A percentile compares a stretch with the other conserved stretches of the same genome.
Conservation (phyloP, 768 basidiomycete species). For the Rhizopogon roseolus region DNA sequence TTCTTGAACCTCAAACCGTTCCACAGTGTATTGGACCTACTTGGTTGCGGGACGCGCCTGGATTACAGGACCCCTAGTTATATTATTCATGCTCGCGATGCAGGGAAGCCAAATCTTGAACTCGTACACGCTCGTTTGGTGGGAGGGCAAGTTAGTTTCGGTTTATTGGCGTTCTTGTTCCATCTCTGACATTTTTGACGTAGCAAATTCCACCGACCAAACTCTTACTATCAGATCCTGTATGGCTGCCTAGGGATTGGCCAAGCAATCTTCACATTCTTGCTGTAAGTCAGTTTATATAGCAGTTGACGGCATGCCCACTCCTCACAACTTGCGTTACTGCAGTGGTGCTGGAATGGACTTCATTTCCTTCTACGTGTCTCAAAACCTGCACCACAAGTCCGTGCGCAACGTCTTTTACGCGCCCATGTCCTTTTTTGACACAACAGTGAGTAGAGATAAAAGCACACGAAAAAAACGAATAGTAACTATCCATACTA, state of each 20-base stretch:
- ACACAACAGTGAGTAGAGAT: slow-evolving; percentile 46
- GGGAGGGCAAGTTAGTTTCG: slow-evolving; percentile 53
- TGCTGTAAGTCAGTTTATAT: slow-evolving; percentile 34
- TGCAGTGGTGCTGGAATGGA: slow-evolving; percentile 50
- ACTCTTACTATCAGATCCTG: slow-evolving; percentile 59
- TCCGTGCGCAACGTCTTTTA: slow-evolving; percentile 55
- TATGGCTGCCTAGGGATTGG: slow-evolving; percentile 60
- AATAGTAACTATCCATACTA: slow-evolving; percentile 10
- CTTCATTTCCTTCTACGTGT: slow-evolving; percentile 53
- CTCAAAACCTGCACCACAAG: slow-evolving; percentile 55
- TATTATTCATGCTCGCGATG: slow-evolving; percentile 50
- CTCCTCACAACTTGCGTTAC: not conserved
- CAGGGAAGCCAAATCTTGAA: slow-evolving; percentile 58
- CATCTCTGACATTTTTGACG: not conserved
- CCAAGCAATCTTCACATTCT: slow-evolving; percentile 55
- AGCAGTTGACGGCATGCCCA: not conserved
- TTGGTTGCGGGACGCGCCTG: slow-evolving; percentile 49
- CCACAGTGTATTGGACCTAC: slow-evolving; percentile 57
- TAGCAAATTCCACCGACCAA: slow-evolving; percentile 42
- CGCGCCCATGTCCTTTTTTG: slow-evolving; percentile 77
- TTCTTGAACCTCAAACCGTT: not conserved
- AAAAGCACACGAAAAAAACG: not conserved
- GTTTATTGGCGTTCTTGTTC: not conserved
- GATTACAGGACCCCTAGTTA: slow-evolving; percentile 45
- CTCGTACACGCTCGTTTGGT: slow-evolving; percentile 68